phyloP scores from a whole-genome alignment of 2,329 filamentous ascomycete genomes.

The Laburnicola sp. region DNA sequence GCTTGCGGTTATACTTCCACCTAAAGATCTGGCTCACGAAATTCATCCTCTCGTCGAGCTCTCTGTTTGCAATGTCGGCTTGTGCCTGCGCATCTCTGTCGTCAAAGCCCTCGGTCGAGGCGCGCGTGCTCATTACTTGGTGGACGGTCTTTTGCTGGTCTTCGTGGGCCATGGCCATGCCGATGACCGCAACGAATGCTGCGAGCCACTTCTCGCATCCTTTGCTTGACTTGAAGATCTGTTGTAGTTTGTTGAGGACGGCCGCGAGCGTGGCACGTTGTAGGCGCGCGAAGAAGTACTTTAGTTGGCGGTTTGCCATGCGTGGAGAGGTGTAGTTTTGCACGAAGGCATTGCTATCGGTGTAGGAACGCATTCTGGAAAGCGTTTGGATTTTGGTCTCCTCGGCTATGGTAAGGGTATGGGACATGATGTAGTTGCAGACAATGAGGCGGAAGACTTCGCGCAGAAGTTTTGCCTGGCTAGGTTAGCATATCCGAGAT shows the following conservation, averaged over 20 bases:
- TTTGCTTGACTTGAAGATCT: conserved; percentile 50
- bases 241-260: conserved; percentile 52
- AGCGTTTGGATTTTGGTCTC: conserved; percentile 44
- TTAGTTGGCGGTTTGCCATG: conserved; percentile 55
- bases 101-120: conserved; percentile 34
- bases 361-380: conserved; percentile 44
- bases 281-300: conserved; percentile 53
- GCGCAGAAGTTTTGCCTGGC: conserved; percentile 46
- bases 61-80: conserved; percentile 47
- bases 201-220: conserved; percentile 52
- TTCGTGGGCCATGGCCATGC: conserved; percentile 54
- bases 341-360: conserved; percentile 32
- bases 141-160: conserved; percentile 53
- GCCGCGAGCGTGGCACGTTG: conserved; percentile 48
- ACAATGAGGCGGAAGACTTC: conserved; percentile 52
- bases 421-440: conserved; percentile 55
- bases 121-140: conserved; percentile 48
- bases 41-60: conserved; percentile 51
- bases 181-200: conserved; percentile 52
- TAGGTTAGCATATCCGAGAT: not conserved
- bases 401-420: conserved; percentile 51
- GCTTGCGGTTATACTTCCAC: conserved; percentile 53
- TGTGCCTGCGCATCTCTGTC: conserved; percentile 32
- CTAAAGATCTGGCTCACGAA: conserved; percentile 52
- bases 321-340: conserved; percentile 46